Evolutionary conservation across 768 basidiomycete species (phyloP).

Genomic region (Serendipita sp.): DNA sequence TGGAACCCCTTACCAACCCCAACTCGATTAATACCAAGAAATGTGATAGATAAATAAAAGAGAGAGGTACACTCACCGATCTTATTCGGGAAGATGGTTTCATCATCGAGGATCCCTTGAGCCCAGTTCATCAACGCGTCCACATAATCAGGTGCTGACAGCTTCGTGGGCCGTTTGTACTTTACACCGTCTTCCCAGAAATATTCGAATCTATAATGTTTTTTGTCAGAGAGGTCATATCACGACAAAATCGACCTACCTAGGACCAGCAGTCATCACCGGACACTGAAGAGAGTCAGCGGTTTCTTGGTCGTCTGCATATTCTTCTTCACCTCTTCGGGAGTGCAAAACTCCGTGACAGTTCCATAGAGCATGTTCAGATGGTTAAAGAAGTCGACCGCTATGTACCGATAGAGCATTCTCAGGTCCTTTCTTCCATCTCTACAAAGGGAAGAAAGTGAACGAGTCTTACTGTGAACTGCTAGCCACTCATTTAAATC

Average conservation of each 20-base stretch:
- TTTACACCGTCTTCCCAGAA: slow-evolving; percentile 84
- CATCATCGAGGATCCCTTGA: slow-evolving; percentile 83
- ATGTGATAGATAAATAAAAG: background rate
- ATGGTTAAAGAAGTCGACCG: slow-evolving; percentile 99
- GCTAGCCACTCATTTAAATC: slow-evolving; percentile 99
- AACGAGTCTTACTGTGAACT: slow-evolving; percentile 61
- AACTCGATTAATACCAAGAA: background rate
- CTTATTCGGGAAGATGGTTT: slow-evolving; percentile 81
- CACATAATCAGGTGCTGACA: slow-evolving; percentile 91
- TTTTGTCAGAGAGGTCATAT: background rate
- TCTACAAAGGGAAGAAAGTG: background rate
- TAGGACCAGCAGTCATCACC: slow-evolving; percentile 91
- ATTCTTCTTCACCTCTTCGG: slow-evolving; percentile 53
- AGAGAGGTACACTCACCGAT: slow-evolving; percentile 42
- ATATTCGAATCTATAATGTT: slow-evolving; percentile 61
- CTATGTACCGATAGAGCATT: slow-evolving; percentile 25
- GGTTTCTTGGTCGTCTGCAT: slow-evolving; percentile 2
- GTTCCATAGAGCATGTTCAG: slow-evolving; percentile 98
- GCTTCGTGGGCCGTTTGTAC: slow-evolving; percentile 81
- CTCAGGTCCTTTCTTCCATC: background rate
- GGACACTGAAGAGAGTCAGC: slow-evolving; percentile 43
- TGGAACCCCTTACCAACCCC: slow-evolving; percentile 45
- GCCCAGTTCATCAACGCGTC: slow-evolving; percentile 99
- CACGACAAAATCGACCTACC: slow-evolving; percentile 30
- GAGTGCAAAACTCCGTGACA: slow-evolving; percentile 93